Percentiles rank a stretch among this genome's conserved stretches.
These are phyloP conservation scores for Gossypium ekmanianum DNA, from an alignment of 345 rosid genomes.

Conservation along the genomic window DNA sequence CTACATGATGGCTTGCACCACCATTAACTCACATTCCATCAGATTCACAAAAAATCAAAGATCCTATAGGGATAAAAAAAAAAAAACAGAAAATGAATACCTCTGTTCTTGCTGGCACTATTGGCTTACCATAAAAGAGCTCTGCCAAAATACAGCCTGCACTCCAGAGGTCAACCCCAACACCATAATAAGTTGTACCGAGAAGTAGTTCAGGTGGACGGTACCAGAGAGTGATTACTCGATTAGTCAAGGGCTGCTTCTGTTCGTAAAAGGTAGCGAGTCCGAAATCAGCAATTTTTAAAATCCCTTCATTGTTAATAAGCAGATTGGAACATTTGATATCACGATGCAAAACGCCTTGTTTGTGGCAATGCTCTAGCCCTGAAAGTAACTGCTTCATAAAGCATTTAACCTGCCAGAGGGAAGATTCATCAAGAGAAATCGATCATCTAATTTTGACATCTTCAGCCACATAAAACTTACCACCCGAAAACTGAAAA, in stretches of 20 bases:
- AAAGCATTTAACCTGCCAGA: slow-evolving; percentile 66
- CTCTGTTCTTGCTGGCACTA: slow-evolving; percentile 91
- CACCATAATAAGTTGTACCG: slow-evolving; percentile 66
- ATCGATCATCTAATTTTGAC: slow-evolving; percentile 6
- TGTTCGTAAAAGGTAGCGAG: slow-evolving; percentile 60
- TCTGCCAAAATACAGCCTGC: slow-evolving; percentile 93
- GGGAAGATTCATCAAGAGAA: slow-evolving; percentile 7
- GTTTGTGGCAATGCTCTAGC: slow-evolving; percentile 77
- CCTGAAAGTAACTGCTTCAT: slow-evolving; percentile 83
- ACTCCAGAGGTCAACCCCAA: slow-evolving; percentile 91
- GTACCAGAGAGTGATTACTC: slow-evolving; percentile 91
- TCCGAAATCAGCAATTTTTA: slow-evolving; percentile 91
- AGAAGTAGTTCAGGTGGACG: slow-evolving; percentile 94
- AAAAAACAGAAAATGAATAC: slow-evolving; percentile 28
- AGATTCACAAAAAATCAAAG: slow-evolving; percentile 3
- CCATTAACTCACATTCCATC: not conserved
- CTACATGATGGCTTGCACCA: not conserved
- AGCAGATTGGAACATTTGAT: slow-evolving; percentile 84
- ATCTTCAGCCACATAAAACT: not conserved
- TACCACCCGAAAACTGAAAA: not conserved
- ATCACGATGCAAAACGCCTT: slow-evolving; percentile 82
- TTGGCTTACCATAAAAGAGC: slow-evolving; percentile 76
- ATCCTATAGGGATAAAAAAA: not conserved
- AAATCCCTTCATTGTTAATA: slow-evolving; percentile 65
- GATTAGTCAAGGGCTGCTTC: slow-evolving; percentile 74